Percentiles rank a stretch among this genome's conserved stretches.
These are phyloP conservation scores for Acephala macrosclerotiorum DNA, from an alignment of 2,329 filamentous ascomycete species.

Conservation along the genomic window DNA sequence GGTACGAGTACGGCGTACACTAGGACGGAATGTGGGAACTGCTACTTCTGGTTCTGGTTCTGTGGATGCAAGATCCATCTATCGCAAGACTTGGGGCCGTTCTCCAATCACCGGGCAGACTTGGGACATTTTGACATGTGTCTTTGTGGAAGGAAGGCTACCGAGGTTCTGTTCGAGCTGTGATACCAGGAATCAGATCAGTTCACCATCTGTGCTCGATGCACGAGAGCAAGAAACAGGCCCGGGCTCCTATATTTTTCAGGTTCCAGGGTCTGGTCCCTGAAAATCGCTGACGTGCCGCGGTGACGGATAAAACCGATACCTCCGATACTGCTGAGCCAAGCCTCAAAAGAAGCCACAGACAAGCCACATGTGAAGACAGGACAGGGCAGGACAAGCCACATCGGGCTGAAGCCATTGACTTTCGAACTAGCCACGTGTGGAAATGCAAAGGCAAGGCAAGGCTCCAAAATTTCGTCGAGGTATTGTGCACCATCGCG, in stretches of 20 bases:
- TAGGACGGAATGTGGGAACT: conserved; percentile 5
- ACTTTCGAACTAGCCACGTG: conserved; percentile 9
- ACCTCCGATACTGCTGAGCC: neutral
- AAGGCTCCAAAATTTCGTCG: conserved; percentile 14
- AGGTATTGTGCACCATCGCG: conserved; percentile 6
- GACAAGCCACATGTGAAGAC: neutral
- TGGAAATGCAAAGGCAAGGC: conserved; percentile 12
- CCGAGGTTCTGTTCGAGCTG: neutral
- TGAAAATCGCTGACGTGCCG: conserved; percentile 10
- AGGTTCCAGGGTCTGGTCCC: conserved; percentile 8
- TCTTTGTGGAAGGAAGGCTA: neutral
- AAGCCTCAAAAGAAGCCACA: neutral
- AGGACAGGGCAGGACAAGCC: too few relatives aligned
- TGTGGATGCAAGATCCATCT: conserved; percentile 1
- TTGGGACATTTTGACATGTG: conserved; percentile 8
- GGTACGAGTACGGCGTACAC: neutral
- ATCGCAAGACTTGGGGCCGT: neutral
- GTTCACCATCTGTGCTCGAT: neutral
- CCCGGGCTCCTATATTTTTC: too few relatives aligned
- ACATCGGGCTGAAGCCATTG: neutral
- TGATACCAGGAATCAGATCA: conserved; percentile 9
- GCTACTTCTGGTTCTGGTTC: neutral
- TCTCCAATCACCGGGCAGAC: neutral
- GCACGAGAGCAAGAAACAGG: neutral
- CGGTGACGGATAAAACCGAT: neutral